A percentile compares a stretch with the other conserved stretches of the same genome.
These are phyloP conservation scores for Chaetomium fimeti DNA, from an alignment of 495 filamentous ascomycete genomes.

Conservation along the genomic window DNA sequence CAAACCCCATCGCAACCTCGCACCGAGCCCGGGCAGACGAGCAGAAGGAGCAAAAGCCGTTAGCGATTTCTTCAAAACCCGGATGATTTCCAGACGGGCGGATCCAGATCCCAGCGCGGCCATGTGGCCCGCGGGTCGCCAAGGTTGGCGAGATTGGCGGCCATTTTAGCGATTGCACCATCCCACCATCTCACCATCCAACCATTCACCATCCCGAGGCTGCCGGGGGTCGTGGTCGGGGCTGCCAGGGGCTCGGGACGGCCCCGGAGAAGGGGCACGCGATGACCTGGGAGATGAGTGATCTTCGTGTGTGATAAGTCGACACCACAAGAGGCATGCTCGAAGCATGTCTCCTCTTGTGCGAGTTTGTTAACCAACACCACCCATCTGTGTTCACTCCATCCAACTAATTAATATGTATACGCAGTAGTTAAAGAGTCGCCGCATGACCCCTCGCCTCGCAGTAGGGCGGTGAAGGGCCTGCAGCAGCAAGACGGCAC, in stretches of 20 bases:
- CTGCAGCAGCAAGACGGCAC: not conserved
- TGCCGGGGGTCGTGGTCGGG: slow-evolving; percentile 2
- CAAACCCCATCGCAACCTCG: too few species aligned
- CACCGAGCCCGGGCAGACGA: not conserved
- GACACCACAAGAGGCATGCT: not conserved
- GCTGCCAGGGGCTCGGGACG: not conserved
- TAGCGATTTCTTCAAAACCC: not conserved
- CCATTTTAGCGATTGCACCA: slow-evolving; percentile 5
- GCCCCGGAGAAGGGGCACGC: not conserved
- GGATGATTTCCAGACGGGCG: slow-evolving; percentile 16
- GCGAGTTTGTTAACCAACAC: not conserved
- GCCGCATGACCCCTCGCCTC: not conserved
- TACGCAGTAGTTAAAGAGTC: too few species aligned
- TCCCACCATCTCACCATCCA: not conserved
- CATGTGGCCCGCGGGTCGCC: slow-evolving; percentile 21
- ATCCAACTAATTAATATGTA: too few species aligned
- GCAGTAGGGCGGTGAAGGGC: not conserved
- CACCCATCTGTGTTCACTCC: not conserved
- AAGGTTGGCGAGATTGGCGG: slow-evolving; percentile 17
- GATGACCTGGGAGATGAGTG: not conserved
- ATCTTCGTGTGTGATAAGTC: too few species aligned
- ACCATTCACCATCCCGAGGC: not conserved
- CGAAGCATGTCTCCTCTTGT: not conserved
- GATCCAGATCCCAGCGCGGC: slow-evolving; percentile 24
- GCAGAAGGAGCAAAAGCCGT: not conserved